Base-by-base conservation (phyloP, 164 flowering plant species). In the Pachysandra terminalis region DNA sequence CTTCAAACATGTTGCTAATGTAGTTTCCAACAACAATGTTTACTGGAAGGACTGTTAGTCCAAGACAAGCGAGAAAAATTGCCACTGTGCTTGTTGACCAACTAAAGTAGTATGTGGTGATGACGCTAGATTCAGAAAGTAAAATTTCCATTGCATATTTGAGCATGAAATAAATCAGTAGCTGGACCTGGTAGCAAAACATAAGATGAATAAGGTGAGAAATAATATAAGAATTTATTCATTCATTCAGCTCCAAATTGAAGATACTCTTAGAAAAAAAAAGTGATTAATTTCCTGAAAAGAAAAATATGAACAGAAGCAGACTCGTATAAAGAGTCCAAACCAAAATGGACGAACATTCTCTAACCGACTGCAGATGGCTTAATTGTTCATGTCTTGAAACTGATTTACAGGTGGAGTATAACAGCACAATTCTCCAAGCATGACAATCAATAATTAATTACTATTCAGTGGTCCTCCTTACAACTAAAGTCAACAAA, bases 61-160 rank as follows among this genome's bases (percentile, higher is more conserved):
- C 97, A 65, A 91, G 93, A 63, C 89, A 89, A 54, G 90, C 97
- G 64, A 91, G 92, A 75, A 91, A 91, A 57, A 86, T 78, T 41
- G 97, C 88, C 55, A 91, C 93, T 23, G 74, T 71, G 52, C 79
- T 74, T 15, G 92, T 81, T 48, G 97, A 81, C 97, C 97, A 89
- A 54, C 67, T 59, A 70, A 91, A 91, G 82, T 91, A 91, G 73
- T 83, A 81, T 51, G 77, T 28, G 0, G 97, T 91, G 66, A 91
- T 64, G 67, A 91, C 87, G 73, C 97, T 87, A 21, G 94, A 89
- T 72, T 87, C 97, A 37, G 97, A 82, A 24, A 91, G 83, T 68
- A 91, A 73, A 61, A 89, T 80, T 81, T 91, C 97, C 97, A 91
- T 87, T 3, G 89, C 88, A 77, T 87, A 91, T 73, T 91, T 91